Evolutionary conservation across 805 yeast species (phyloP).

Genomic region (Kuraishia borneana): DNA sequence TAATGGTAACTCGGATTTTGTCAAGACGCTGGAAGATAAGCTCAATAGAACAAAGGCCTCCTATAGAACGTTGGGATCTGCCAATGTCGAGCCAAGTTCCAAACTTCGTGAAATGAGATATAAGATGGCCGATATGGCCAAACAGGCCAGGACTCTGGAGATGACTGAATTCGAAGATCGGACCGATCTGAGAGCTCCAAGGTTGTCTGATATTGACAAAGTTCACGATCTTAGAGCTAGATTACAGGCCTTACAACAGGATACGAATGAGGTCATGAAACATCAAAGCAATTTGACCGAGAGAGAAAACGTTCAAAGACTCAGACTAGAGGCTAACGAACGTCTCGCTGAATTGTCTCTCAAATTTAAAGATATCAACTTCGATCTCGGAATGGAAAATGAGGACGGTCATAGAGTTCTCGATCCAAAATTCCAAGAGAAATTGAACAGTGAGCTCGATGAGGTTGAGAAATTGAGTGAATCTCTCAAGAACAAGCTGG

Average conservation of each 20-base stretch:
- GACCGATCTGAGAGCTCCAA: constrained; percentile 22
- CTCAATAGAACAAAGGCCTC: constrained; percentile 36
- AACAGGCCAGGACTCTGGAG: constrained; percentile 78
- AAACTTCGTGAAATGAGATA: constrained; percentile 66
- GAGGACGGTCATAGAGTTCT: constrained; percentile 11
- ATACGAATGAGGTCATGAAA: constrained; percentile 68
- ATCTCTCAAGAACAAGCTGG: constrained; percentile 26
- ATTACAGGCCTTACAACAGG: constrained; percentile 52
- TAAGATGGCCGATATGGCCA: constrained; percentile 76
- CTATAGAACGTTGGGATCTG: constrained; percentile 23
- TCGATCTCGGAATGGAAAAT: constrained; percentile 27
- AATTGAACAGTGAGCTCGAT: constrained; percentile 24
- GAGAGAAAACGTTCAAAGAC: constrained; percentile 45
- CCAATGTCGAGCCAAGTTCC: constrained; percentile 62
- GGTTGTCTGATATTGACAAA: constrained; percentile 42
- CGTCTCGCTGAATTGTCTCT: constrained; percentile 61
- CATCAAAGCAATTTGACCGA: constrained; percentile 36
- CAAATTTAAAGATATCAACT: constrained; percentile 53
- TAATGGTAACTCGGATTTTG: constrained; percentile 12
- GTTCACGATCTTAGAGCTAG: constrained; percentile 44
- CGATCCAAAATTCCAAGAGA: constrained; percentile 18
- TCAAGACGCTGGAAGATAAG: constrained; percentile 29
- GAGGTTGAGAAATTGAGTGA: constrained; percentile 29
- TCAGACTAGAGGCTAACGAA: constrained; percentile 57
- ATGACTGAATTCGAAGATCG: constrained; percentile 66